Evolutionary conservation across 1,139 yeast genomes (phyloP).

Genomic region (Zhuliangozyma parablackwelliae): DNA sequence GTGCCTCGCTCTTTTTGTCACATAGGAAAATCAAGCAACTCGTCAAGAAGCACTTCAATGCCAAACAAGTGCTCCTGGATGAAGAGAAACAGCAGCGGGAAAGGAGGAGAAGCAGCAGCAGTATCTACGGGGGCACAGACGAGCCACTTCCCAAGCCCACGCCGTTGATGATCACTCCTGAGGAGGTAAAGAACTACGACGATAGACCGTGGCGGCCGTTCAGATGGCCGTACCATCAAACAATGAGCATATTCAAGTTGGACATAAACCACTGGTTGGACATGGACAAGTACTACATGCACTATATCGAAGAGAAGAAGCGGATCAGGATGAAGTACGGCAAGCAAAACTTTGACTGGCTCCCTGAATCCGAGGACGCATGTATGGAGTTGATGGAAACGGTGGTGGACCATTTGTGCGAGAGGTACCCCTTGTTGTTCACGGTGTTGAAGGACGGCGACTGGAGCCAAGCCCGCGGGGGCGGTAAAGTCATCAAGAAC

Average conservation of each 20-base stretch:
- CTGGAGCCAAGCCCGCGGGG: slow-evolving; percentile 12
- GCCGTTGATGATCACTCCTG: slow-evolving; percentile 63
- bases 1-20: slow-evolving; percentile 5
- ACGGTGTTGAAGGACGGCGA: slow-evolving; percentile 40
- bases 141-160: slow-evolving; percentile 44
- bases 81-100: too few species aligned
- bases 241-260: slow-evolving; percentile 68
- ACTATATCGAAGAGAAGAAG: slow-evolving; percentile 59
- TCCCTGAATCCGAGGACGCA: slow-evolving; percentile 65
- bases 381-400: slow-evolving; percentile 60
- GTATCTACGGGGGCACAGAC: slow-evolving; percentile 2
- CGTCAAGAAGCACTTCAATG: too few species aligned
- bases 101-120: too few species aligned
- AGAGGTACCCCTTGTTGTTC: slow-evolving; percentile 60
- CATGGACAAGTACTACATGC: slow-evolving; percentile 71
- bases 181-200: slow-evolving; percentile 58
- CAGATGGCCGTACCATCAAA: slow-evolving; percentile 77
- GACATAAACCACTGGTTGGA: slow-evolving; percentile 75
- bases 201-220: slow-evolving; percentile 82
- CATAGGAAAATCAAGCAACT: slow-evolving; percentile 2
- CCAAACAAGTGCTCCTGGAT: too few species aligned
- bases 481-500: slow-evolving; percentile 47
- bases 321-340: slow-evolving; percentile 57
- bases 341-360: slow-evolving; percentile 58
- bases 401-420: slow-evolving; percentile 55